Evolutionary conservation across 345 rosid species (phyloP).

Genomic region (Turnera subulata): DNA sequence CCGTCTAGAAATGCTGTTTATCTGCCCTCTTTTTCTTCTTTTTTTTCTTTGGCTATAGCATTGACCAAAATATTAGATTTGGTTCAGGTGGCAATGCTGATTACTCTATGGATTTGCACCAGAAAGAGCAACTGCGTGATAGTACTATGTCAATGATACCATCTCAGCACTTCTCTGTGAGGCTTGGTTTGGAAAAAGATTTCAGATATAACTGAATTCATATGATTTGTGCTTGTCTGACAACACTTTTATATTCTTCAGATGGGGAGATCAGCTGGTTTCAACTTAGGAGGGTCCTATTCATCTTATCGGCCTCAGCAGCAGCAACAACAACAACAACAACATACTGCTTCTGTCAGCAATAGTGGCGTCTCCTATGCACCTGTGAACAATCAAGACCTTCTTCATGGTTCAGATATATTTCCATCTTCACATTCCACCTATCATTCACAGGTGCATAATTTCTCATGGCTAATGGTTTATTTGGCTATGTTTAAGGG

Average conservation of each 20-base stretch:
- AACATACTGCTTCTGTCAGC: slow-evolving; percentile 75
- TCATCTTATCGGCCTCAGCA: slow-evolving; percentile 88
- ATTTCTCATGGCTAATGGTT: slow-evolving; percentile 26
- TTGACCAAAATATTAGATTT: slow-evolving; percentile 41
- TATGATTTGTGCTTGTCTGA: slow-evolving; percentile 1
- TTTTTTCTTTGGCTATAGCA: background rate
- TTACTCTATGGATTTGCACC: slow-evolving; percentile 86
- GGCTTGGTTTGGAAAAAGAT: slow-evolving; percentile 19
- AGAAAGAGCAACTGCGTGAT: slow-evolving; percentile 94
- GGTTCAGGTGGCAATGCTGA: slow-evolving; percentile 92
- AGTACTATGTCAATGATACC: slow-evolving; percentile 95
- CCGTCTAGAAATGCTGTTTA: no score
- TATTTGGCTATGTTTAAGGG: slow-evolving; percentile 1
- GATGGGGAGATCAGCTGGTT: slow-evolving; percentile 93
- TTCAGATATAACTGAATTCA: slow-evolving; percentile 4
- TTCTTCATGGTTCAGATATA: slow-evolving; percentile 76
- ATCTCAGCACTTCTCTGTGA: slow-evolving; percentile 93
- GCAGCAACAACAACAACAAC: no score
- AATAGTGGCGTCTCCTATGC: slow-evolving; percentile 57
- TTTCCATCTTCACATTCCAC: slow-evolving; percentile 72
- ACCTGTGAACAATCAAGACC: slow-evolving; percentile 62
- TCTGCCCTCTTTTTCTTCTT: no score
- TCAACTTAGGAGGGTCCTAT: slow-evolving; percentile 75
- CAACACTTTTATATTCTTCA: slow-evolving; percentile 29
- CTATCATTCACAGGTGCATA: slow-evolving; percentile 82